phyloP scores from a whole-genome alignment of 805 yeast genomes.

The Debaryomyces hansenii region DNA sequence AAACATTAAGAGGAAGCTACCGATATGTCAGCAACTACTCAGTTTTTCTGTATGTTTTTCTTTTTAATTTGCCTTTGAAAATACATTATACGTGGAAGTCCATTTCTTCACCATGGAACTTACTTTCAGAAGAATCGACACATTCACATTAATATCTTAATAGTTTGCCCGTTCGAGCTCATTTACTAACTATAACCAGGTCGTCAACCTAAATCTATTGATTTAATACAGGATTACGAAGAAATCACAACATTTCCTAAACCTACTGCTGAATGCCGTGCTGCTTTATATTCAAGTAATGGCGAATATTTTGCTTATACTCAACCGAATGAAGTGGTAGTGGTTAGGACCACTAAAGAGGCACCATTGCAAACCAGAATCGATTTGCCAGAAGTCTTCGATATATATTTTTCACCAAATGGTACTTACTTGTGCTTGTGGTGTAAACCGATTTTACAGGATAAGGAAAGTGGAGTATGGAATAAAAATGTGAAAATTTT shows the following conservation, averaged over 20 bases:
- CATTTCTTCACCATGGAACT: no score
- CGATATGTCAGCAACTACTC: slow-evolving; percentile 36
- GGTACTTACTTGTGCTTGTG: slow-evolving; percentile 84
- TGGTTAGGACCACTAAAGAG: slow-evolving; percentile 55
- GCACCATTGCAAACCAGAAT: slow-evolving; percentile 44
- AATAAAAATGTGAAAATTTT: slow-evolving; percentile 79
- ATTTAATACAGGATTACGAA: slow-evolving; percentile 45
- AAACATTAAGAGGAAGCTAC: background rate
- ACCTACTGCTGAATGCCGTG: slow-evolving; percentile 53
- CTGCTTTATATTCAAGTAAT: slow-evolving; percentile 64
- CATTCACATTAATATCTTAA: no score
- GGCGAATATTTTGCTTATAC: slow-evolving; percentile 74
- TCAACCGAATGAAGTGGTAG: slow-evolving; percentile 58
- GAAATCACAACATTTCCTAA: slow-evolving; percentile 36
- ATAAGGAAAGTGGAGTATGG: slow-evolving; percentile 71
- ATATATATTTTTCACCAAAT: slow-evolving; percentile 83
- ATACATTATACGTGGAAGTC: background rate
- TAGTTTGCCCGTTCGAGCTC: no score
- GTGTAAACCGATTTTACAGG: slow-evolving; percentile 75
- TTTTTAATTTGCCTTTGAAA: background rate
- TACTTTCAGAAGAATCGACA: no score
- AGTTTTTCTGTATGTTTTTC: slow-evolving; percentile 37
- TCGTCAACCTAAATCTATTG: slow-evolving; percentile 59
- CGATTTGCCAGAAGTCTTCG: slow-evolving; percentile 68
- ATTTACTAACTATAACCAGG: slow-evolving; percentile 23